These are phyloP conservation scores for Myxozyma sirexii DNA, from an alignment of 805 yeast genomes.

Conservation along the genomic window DNA sequence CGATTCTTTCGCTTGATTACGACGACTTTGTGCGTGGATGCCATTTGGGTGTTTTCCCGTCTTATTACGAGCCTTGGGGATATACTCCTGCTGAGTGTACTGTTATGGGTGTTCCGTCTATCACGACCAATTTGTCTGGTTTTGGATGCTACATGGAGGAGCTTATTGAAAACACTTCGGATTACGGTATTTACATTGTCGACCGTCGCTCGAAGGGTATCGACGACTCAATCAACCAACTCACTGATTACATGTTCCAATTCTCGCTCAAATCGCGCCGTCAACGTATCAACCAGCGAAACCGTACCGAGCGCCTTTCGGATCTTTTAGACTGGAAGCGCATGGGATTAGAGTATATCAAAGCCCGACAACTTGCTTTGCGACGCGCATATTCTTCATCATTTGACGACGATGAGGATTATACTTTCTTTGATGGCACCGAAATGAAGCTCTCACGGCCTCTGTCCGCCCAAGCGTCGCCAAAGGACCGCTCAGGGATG, in stretches of 20 bases:
- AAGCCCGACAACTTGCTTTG: slow-evolving; percentile 89
- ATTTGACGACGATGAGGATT: slow-evolving; percentile 49
- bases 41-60: slow-evolving; percentile 97
- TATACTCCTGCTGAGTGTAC: slow-evolving; percentile 99
- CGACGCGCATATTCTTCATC: slow-evolving; percentile 92
- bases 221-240: slow-evolving; percentile 90
- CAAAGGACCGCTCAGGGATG: slow-evolving; percentile 68
- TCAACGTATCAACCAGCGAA: slow-evolving; percentile 96
- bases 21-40: slow-evolving; percentile 98
- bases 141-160: slow-evolving; percentile 99
- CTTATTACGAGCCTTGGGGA: slow-evolving; percentile 99
- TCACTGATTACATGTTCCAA: slow-evolving; percentile 85
- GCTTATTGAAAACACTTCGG: slow-evolving; percentile 87
- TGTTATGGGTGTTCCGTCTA: slow-evolving; percentile 98
- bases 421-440: slow-evolving; percentile 34
- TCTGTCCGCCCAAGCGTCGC: slow-evolving; percentile 95
- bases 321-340: slow-evolving; percentile 96
- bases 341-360: slow-evolving; percentile 95
- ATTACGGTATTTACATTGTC: slow-evolving; percentile 95
- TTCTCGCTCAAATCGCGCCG: slow-evolving; percentile 88
- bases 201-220: slow-evolving; percentile 91
- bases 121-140: slow-evolving; percentile 93
- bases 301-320: slow-evolving; percentile 90
- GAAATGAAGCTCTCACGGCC: slow-evolving; percentile 78
- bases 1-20: slow-evolving; percentile 88